These are phyloP conservation scores for Volutella citrinella DNA, from an alignment of 2,329 filamentous ascomycete genomes.

Conservation along the genomic window DNA sequence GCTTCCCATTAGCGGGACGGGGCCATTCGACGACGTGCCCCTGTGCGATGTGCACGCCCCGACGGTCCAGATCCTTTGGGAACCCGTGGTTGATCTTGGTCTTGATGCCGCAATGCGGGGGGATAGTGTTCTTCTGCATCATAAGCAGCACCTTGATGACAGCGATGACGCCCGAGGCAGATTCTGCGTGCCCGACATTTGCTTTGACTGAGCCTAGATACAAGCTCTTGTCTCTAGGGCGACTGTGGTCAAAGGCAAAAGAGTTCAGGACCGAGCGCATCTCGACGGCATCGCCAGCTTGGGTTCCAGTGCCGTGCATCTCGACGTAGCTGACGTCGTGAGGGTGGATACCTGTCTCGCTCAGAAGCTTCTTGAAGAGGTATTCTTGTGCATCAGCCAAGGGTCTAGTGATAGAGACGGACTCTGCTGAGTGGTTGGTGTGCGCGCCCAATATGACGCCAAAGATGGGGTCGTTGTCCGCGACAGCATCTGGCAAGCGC, in stretches of 20 bases:
- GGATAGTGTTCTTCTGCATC: slow-evolving; percentile 60
- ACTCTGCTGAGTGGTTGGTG: slow-evolving; percentile 39
- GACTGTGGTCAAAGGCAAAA: slow-evolving; percentile 47
- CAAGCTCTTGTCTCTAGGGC: slow-evolving; percentile 46
- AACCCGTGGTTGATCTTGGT: slow-evolving; percentile 58
- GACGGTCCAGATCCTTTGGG: slow-evolving; percentile 52
- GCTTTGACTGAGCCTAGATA: slow-evolving; percentile 62
- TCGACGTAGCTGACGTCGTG: slow-evolving; percentile 80
- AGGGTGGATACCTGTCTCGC: slow-evolving; percentile 71
- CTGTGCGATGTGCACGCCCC: slow-evolving; percentile 58
- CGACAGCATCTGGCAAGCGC: slow-evolving; percentile 39
- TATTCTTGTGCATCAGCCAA: slow-evolving; percentile 73
- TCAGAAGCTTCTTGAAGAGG: slow-evolving; percentile 67
- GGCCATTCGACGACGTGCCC: slow-evolving; percentile 47
- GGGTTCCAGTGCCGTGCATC: slow-evolving; percentile 87
- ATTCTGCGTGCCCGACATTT: slow-evolving; percentile 62
- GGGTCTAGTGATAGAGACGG: slow-evolving; percentile 80
- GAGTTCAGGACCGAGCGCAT: slow-evolving; percentile 70
- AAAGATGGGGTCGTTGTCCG: slow-evolving; percentile 19
- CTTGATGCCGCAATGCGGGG: slow-evolving; percentile 68
- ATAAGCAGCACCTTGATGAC: slow-evolving; percentile 64
- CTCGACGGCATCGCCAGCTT: slow-evolving; percentile 79
- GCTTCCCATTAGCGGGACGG: slow-evolving; percentile 40
- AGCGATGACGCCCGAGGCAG: slow-evolving; percentile 58
- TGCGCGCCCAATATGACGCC: slow-evolving; percentile 17